Percentiles rank a stretch among this genome's conserved stretches.
These are phyloP conservation scores for Glycine latifolia DNA, from an alignment of 306 rosid genomes.

Conservation along the genomic window DNA sequence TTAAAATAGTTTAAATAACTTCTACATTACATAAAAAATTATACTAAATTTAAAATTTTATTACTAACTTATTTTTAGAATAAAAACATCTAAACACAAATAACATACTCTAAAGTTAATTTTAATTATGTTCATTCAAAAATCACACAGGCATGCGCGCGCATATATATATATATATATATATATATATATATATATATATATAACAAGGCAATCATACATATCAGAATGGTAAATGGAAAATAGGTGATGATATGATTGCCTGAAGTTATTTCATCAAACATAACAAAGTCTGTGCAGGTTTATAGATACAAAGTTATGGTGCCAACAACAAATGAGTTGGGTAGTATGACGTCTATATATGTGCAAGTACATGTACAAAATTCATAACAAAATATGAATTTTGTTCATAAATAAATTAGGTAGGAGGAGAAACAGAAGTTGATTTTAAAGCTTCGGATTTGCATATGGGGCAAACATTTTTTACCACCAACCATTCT, in stretches of 20 bases:
- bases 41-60: neutral
- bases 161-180: too few relatives aligned
- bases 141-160: too few relatives aligned
- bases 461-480: slow-evolving; percentile 95
- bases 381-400: slow-evolving; percentile 58
- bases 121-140: too few relatives aligned
- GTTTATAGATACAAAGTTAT: slow-evolving; percentile 73
- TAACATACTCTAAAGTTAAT: too few relatives aligned
- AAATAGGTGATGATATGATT: neutral
- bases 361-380: slow-evolving; percentile 70
- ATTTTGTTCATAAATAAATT: slow-evolving; percentile 51
- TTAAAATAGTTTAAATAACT: neutral
- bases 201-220: slow-evolving; percentile 14
- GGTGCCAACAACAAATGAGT: slow-evolving; percentile 68
- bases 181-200: too few relatives aligned
- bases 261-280: slow-evolving; percentile 39
- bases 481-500: slow-evolving; percentile 88
- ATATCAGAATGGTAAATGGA: slow-evolving; percentile 40
- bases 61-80: neutral
- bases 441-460: slow-evolving; percentile 70
- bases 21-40: neutral
- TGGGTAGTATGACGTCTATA: slow-evolving; percentile 56
- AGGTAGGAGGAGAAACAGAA: neutral
- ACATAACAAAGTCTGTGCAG: slow-evolving; percentile 61
- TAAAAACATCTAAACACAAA: too few relatives aligned